Percentiles rank a stretch among this genome's conserved stretches.
phyloP scores from a whole-genome alignment of 1,284 basidiomycete genomes.

The Exobasidium rhododendri region DNA sequence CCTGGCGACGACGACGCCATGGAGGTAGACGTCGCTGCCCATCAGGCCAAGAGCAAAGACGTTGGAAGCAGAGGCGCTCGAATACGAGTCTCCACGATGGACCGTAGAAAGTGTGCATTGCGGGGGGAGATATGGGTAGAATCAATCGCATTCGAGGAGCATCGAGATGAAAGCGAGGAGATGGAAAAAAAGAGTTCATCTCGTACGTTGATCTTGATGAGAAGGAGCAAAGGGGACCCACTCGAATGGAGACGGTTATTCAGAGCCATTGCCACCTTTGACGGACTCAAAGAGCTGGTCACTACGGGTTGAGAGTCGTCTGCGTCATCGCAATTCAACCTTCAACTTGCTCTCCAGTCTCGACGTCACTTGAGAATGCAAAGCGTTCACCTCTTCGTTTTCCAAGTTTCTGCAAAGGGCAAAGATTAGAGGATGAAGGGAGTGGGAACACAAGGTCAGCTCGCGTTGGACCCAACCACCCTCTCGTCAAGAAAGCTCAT shows the following conservation, averaged over 20 bases:
- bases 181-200: conserved; percentile 9
- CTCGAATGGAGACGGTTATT: conserved; percentile 56
- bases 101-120: conserved; percentile 51
- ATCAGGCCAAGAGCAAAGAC: conserved; percentile 16
- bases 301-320: conserved; percentile 1
- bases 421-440: background rate
- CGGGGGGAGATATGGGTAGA: conserved; percentile 46
- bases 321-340: conserved; percentile 39
- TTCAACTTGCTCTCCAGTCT: conserved; percentile 57
- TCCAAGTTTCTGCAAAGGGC: conserved; percentile 67
- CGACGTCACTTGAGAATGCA: conserved; percentile 63
- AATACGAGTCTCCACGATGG: conserved; percentile 43
- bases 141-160: background rate
- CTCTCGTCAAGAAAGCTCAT: too few species aligned
- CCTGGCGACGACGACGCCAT: conserved; percentile 20
- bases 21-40: conserved; percentile 23
- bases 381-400: conserved; percentile 80
- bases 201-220: conserved; percentile 48
- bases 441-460: too few species aligned
- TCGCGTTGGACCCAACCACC: too few species aligned
- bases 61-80: conserved; percentile 15
- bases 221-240: conserved; percentile 54
- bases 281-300: conserved; percentile 16
- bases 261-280: conserved; percentile 17
- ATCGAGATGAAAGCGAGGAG: conserved; percentile 27